These are phyloP conservation scores for Bipolaris cookei DNA, from an alignment of 2,329 filamentous ascomycete genomes.

Conservation along the genomic window DNA sequence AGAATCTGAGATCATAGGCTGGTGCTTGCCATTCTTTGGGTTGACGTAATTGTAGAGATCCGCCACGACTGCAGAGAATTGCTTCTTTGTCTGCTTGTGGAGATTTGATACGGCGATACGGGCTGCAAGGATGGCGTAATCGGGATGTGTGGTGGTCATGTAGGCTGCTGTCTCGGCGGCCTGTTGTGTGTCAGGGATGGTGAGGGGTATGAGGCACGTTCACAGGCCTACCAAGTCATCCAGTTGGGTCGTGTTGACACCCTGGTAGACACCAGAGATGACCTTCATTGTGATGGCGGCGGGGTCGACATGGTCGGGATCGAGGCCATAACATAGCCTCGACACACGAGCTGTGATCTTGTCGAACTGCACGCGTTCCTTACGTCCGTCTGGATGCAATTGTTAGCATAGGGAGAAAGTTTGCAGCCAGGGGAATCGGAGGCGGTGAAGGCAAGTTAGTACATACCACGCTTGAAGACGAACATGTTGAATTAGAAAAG, in stretches of 20 bases:
- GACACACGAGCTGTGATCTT: conserved; percentile 99
- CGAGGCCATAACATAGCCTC: conserved; percentile 94
- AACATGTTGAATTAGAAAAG: conserved; percentile 47
- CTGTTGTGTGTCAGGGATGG: conserved; percentile 56
- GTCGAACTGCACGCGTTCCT: conserved; percentile 99
- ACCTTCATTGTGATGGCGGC: conserved; percentile 99
- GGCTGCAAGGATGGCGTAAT: conserved; percentile 97
- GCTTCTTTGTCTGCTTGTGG: conserved; percentile 99
- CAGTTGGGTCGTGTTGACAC: conserved; percentile 93
- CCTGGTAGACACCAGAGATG: conserved; percentile 98
- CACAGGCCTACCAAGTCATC: conserved; percentile 82
- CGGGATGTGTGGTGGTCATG: conserved; percentile 99
- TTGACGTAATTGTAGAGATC: conserved; percentile 97
- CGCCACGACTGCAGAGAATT: conserved; percentile 93
- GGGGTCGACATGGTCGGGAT: conserved; percentile 93
- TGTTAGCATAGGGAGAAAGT: conserved; percentile 34
- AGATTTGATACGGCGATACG: conserved; percentile 99
- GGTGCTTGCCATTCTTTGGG: conserved; percentile 81
- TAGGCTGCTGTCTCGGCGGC: conserved; percentile 98
- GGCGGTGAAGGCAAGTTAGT: conserved; percentile 17
- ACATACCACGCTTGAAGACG: conserved; percentile 53
- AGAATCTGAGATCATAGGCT: conserved; percentile 92
- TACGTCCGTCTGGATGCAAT: conserved; percentile 80
- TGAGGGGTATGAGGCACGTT: conserved; percentile 21
- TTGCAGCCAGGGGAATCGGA: conserved; percentile 23